A percentile compares a stretch with the other conserved stretches of the same genome.
Conservation (phyloP, 2,329 filamentous ascomycete genomes). For the Sporothrix curviconia region DNA sequence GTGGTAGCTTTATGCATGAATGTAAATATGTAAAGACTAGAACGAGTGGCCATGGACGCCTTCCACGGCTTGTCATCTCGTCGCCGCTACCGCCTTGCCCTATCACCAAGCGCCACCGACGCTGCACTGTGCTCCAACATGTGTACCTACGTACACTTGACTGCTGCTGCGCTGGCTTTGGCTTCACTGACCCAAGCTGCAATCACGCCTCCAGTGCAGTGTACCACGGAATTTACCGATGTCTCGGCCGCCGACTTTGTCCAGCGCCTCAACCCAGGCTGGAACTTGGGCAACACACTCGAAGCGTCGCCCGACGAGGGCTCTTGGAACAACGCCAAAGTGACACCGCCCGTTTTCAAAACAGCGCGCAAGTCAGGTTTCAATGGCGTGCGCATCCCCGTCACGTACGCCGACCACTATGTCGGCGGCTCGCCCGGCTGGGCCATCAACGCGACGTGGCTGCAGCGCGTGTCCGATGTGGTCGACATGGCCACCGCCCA, state of each 20-base stretch:
- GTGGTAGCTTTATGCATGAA: too few relatives aligned
- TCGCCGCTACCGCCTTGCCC: too few relatives aligned
- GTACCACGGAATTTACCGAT: conserved; percentile 29
- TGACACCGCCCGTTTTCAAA: conserved; percentile 43
- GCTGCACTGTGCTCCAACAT: too few relatives aligned
- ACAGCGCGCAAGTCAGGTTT: conserved; percentile 48
- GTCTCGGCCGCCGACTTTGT: conserved; percentile 42
- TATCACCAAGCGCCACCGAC: too few relatives aligned
- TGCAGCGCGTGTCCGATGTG: conserved; percentile 51
- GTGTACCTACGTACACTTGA: too few relatives aligned
- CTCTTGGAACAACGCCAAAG: conserved; percentile 51
- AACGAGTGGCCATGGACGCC: too few relatives aligned
- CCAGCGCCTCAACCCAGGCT: conserved; percentile 46
- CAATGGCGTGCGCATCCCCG: conserved; percentile 52
- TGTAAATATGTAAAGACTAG: too few relatives aligned
- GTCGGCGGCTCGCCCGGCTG: conserved; percentile 43
- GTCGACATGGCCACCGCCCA: conserved; percentile 47
- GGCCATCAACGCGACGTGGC: conserved; percentile 47
- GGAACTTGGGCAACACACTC: conserved; percentile 56
- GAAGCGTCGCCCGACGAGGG: conserved; percentile 51
- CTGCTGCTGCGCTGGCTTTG: background rate
- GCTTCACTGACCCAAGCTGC: background rate
- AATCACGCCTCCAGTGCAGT: background rate
- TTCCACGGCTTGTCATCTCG: too few relatives aligned
- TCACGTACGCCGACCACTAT: conserved; percentile 55